Conservation (phyloP, 2,329 filamentous ascomycete species). For the Fusarium lateritium region DNA sequence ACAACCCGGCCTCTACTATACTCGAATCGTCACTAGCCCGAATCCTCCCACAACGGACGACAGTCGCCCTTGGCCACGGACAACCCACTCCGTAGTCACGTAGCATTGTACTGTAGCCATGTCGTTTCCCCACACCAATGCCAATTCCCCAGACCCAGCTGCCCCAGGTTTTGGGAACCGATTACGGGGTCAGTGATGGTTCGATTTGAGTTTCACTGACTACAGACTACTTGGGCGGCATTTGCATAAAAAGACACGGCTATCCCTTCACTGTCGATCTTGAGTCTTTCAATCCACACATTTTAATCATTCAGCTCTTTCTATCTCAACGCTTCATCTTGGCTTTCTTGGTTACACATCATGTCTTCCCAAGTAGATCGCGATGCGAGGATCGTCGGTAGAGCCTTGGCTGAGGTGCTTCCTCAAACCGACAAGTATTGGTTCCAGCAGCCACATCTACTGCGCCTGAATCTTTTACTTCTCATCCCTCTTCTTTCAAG, state of each 20-base stretch:
- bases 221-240: neutral
- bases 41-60: neutral
- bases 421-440: constrained; percentile 59
- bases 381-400: constrained; percentile 50
- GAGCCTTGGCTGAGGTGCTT: constrained; percentile 52
- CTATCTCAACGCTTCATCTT: neutral
- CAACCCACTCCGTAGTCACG: constrained; percentile 5
- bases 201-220: neutral
- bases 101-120: neutral
- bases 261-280: constrained; percentile 1
- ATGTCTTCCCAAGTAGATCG: constrained; percentile 42
- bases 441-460: constrained; percentile 60
- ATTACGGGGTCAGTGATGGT: neutral
- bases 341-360: constrained; percentile 11
- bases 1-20: too few species aligned
- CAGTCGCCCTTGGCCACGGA: constrained; percentile 12
- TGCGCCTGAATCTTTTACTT: constrained; percentile 61
- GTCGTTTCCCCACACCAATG: neutral
- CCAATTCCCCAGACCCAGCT: neutral
- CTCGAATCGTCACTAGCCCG: neutral
- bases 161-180: constrained; percentile 6
- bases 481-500: constrained; percentile 60
- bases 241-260: constrained; percentile 2
- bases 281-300: neutral
- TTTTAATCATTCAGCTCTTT: neutral